Evolutionary conservation across 768 basidiomycete genomes (phyloP), one percentile per base, ranked within the genome.

Genomic region (Rhizopogon rudus): DNA sequence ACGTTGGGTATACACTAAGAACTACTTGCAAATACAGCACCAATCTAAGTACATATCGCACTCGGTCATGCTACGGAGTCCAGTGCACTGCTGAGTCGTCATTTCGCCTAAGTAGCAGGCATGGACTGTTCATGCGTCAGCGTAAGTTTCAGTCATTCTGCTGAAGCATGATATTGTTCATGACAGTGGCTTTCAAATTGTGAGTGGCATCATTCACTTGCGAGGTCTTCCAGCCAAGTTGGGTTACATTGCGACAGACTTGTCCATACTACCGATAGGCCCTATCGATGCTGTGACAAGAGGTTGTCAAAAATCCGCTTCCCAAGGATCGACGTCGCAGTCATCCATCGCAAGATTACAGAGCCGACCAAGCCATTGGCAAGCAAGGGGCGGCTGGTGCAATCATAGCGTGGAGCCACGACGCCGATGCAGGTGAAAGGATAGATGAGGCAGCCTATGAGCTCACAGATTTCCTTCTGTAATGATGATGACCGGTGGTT

Each of bases 321-420:
- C 67, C 62, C 60, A 44, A 71, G 75, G 72, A 81, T 76, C 81
- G 72, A 73, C 77, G 76, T 78, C 80, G 83, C 81, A 86, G 83
- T 86, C 83, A 84, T 86, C 84, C 83, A 85, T 85, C 84, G 84
- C 84, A 85, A 78, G 81, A 84, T 74, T 72, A 74, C 73, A 53
- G 66, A 57, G 57, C 44, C 57, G 50, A 49, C 56, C 49, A 62
- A 58, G 59, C 63, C 71, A 56, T 57, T 54, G 53, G 64, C 66
- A 65, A 63, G 62, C 45, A 55, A 63, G 57, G 55, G 58, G 59
- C 60, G 49, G 9, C 56, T 58, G 60, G 63, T 39, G 66, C 58
- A 60, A 63, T 71, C 70, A 44, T 48, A 70, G 69, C 72, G 62
- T 56, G 67, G 68, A 59, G 16, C 61, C 44, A 53, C 71, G 60